Evolutionary conservation across 2,329 filamentous ascomycete genomes (phyloP).

Genomic region (Scedosporium boydii): DNA sequence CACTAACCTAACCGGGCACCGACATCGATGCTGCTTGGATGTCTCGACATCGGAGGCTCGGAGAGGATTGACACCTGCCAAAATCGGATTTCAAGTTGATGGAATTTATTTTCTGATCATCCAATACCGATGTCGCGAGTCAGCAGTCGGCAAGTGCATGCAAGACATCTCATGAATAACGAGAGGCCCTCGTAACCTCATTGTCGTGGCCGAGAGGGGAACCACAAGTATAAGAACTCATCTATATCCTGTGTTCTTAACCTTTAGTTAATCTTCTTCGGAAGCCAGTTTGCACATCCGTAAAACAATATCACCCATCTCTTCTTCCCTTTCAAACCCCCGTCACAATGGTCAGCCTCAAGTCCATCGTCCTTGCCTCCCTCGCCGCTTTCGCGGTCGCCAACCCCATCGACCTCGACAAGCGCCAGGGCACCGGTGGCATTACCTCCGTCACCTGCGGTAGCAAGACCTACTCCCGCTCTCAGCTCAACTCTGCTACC

Average conservation of each 20-base stretch:
- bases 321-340: not conserved
- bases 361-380: conserved; percentile 14
- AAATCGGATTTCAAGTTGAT: not conserved
- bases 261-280: not conserved
- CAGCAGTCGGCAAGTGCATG: too few species aligned
- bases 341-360: conserved; percentile 9
- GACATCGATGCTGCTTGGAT: not conserved
- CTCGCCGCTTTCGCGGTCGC: conserved; percentile 19
- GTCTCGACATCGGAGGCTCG: not conserved
- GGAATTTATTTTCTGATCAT: not conserved
- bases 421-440: conserved; percentile 9
- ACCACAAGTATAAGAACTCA: not conserved
- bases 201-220: not conserved
- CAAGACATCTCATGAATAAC: too few species aligned
- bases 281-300: not conserved
- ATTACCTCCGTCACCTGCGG: conserved; percentile 19
- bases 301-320: not conserved
- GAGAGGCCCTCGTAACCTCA: too few species aligned
- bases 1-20: not conserved
- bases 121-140: not conserved
- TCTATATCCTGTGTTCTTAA: not conserved
- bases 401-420: conserved; percentile 15
- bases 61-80: not conserved
- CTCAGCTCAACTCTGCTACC: conserved; percentile 19
- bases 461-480: conserved; percentile 17